Evolutionary conservation across 768 basidiomycete species (phyloP).

Genomic region (Paxillus rubicundulus): DNA sequence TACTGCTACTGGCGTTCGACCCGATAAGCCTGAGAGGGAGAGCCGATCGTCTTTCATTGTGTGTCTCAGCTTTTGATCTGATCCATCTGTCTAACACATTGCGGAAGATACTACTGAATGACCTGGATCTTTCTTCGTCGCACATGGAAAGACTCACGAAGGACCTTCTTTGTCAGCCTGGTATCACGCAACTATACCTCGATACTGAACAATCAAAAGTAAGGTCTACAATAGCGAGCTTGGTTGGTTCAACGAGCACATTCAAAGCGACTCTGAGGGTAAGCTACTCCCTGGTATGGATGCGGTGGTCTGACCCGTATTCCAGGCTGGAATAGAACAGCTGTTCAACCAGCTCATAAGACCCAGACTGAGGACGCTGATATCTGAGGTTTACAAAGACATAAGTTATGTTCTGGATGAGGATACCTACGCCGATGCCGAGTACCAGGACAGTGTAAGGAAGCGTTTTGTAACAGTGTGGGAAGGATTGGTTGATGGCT

Average conservation of each 20-base stretch:
- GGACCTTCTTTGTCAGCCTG: conserved; percentile 55
- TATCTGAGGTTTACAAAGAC: conserved; percentile 88
- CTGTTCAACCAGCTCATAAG: conserved; percentile 93
- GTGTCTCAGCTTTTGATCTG: conserved; percentile 30
- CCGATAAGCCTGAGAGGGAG: conserved; percentile 80
- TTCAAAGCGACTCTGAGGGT: conserved; percentile 77
- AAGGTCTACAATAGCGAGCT: conserved; percentile 44
- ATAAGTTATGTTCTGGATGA: conserved; percentile 88
- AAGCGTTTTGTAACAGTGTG: conserved; percentile 90
- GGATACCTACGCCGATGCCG: conserved; percentile 76
- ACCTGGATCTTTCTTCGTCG: conserved; percentile 87
- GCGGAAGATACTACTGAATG: conserved; percentile 80
- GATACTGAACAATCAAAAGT: conserved; percentile 52
- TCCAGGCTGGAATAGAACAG: conserved; percentile 82
- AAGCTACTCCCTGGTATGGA: conserved; percentile 15
- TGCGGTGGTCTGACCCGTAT: conserved; percentile 2
- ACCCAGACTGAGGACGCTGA: conserved; percentile 78
- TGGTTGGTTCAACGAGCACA: conserved; percentile 56
- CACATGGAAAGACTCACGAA: conserved; percentile 82
- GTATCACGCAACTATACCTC: conserved; percentile 67
- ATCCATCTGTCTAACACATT: neutral
- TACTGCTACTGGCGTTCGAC: conserved; percentile 45
- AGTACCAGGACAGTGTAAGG: conserved; percentile 80
- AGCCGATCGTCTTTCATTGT: conserved; percentile 81
- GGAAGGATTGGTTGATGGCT: conserved; percentile 83